A percentile compares a stretch with the other conserved stretches of the same genome.
phyloP scores from a whole-genome alignment of 148 eudicot genomes.

The Agrostemma githago region DNA sequence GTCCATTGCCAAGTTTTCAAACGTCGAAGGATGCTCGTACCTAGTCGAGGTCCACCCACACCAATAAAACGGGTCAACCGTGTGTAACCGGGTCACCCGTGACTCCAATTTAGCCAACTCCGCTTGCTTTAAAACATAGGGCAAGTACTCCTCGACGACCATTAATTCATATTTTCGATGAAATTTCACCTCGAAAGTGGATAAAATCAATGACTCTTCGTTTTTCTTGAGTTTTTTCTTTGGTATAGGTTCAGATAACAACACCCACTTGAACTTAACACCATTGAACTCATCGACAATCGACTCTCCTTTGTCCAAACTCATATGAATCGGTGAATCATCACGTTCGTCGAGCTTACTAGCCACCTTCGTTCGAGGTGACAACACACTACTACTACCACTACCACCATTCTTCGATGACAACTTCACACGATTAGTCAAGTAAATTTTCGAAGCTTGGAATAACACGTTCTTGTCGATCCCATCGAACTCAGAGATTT shows the following conservation, averaged over 20 bases:
- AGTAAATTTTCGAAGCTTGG: neutral
- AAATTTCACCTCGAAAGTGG: constrained; percentile 26
- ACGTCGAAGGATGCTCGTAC: constrained; percentile 53
- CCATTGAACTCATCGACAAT: constrained; percentile 32
- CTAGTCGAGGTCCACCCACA: constrained; percentile 35
- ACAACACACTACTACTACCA: neutral
- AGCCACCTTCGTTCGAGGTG: neutral
- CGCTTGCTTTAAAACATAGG: constrained; percentile 27
- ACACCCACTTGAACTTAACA: constrained; percentile 33
- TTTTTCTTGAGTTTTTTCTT: neutral
- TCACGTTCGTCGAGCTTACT: neutral
- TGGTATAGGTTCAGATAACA: neutral
- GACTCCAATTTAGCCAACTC: constrained; percentile 23
- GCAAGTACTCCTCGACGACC: constrained; percentile 40
- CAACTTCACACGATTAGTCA: neutral
- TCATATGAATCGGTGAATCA: neutral
- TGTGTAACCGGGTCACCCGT: constrained; percentile 37
- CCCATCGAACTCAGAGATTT: neutral
- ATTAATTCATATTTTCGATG: constrained; percentile 24
- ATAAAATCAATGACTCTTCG: constrained; percentile 26
- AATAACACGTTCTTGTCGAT: neutral
- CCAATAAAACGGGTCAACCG: constrained; percentile 19
- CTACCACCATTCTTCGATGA: neutral
- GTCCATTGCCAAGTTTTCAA: constrained; percentile 53
- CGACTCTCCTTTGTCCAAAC: constrained; percentile 24